These are phyloP conservation scores for Biscutella laevigata DNA, from an alignment of 441 rosid genomes.

Conservation along the genomic window DNA sequence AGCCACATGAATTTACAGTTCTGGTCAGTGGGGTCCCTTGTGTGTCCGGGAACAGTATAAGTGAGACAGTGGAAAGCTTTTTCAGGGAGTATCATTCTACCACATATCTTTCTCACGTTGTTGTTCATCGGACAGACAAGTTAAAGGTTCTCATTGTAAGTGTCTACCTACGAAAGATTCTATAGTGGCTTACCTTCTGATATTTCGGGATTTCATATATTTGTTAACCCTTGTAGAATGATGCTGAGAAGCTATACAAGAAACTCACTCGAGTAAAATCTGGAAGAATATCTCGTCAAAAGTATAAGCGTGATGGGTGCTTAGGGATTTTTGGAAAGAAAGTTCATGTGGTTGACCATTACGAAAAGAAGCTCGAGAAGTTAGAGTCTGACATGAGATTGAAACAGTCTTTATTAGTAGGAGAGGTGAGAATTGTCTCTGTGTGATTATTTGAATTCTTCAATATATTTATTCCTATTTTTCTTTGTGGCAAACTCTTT, in stretches of 20 bases:
- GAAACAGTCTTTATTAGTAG: constrained; percentile 45
- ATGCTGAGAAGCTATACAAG: constrained; percentile 52
- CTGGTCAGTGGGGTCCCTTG: constrained; percentile 66
- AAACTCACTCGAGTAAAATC: constrained; percentile 51
- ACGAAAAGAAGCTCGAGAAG: constrained; percentile 59
- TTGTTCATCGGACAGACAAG: constrained; percentile 59
- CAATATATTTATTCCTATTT: constrained; percentile 3
- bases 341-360: constrained; percentile 49
- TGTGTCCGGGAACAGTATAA: constrained; percentile 39
- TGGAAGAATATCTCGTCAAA: constrained; percentile 23
- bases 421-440: constrained; percentile 41
- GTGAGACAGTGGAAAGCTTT: constrained; percentile 64
- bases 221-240: constrained; percentile 34
- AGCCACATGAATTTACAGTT: constrained; percentile 67
- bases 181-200: neutral
- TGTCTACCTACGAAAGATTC: neutral
- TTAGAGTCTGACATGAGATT: constrained; percentile 54
- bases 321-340: constrained; percentile 62
- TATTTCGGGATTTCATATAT: constrained; percentile 4
- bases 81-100: constrained; percentile 76
- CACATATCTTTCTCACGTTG: constrained; percentile 63
- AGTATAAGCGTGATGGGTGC: constrained; percentile 49
- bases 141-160: constrained; percentile 58
- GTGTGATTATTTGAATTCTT: neutral
- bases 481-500: constrained; percentile 21